These are phyloP conservation scores for Barnettozyma pratensis DNA, from an alignment of 805 yeast genomes.

Conservation along the genomic window DNA sequence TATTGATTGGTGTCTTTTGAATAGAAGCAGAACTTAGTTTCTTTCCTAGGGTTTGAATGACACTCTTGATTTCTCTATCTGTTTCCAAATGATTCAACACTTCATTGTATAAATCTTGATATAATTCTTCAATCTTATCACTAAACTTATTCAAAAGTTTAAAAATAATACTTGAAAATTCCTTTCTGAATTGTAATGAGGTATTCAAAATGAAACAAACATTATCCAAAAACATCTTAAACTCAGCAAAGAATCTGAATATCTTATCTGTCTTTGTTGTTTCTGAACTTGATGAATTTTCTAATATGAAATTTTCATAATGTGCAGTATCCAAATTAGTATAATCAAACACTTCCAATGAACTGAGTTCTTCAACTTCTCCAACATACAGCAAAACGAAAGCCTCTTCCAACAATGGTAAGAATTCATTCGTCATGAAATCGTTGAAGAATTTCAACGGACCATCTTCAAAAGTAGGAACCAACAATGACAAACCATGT, in stretches of 20 bases:
- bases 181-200: slow-evolving; percentile 24
- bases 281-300: slow-evolving; percentile 16
- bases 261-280: slow-evolving; percentile 10
- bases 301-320: neutral
- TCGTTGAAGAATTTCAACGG: slow-evolving; percentile 48
- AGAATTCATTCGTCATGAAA: slow-evolving; percentile 60
- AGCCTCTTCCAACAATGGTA: slow-evolving; percentile 57
- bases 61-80: slow-evolving; percentile 14
- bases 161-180: slow-evolving; percentile 20
- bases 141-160: slow-evolving; percentile 19
- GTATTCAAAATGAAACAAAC: slow-evolving; percentile 22
- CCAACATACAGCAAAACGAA: slow-evolving; percentile 48
- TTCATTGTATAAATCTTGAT: slow-evolving; percentile 21
- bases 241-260: slow-evolving; percentile 18
- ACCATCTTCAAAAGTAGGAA: slow-evolving; percentile 28
- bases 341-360: slow-evolving; percentile 29
- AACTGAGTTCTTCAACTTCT: slow-evolving; percentile 34
- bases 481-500: slow-evolving; percentile 46
- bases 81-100: slow-evolving; percentile 20
- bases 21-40: slow-evolving; percentile 4
- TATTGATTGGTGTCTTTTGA: slow-evolving; percentile 11
- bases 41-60: slow-evolving; percentile 2
- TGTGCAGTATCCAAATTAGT: slow-evolving; percentile 26
- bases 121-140: slow-evolving; percentile 20
- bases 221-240: slow-evolving; percentile 18